Evolutionary conservation across 2,329 filamentous ascomycete genomes (phyloP), one percentile per base, ranked within the genome.

Genomic region (Fusarium stilboides): DNA sequence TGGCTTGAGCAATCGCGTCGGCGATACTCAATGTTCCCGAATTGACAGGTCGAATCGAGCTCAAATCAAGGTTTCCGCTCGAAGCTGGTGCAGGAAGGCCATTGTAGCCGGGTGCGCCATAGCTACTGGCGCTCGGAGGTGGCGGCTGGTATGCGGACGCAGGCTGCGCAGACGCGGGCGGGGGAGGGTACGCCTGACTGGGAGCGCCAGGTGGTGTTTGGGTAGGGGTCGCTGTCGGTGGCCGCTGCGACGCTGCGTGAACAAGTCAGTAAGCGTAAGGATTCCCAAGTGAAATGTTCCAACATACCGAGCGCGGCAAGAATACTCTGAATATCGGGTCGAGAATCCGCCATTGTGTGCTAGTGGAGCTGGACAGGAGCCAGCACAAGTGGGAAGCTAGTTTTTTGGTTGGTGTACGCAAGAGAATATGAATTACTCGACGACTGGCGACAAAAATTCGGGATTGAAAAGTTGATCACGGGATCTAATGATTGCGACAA

Each of bases 1-100:
- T 92, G 46, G 93, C 94, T 78, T 94, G 93, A 39, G 94, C 92
- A 73, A 97, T 91, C 49, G 93, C 92, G 78, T 97, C 93, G 61
- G 91, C 88, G 69, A 97, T 91, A 79, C 91, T 95, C 73, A 97
- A 91, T 20, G 91, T 93, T 61, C 94, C 94, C 31, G 92, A 92
- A 77, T 87, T 93, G 57, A 91, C 87, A 6, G 94, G 93, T 74
- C 92, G 92, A 76, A 96, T 93, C 57, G 88, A 86, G 80, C 91
- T 94, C 53, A 97, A 81, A 76, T 97, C 93, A 67, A 97, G 84
- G 72, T 88, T 94, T 51, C 93, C 93, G 62, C 91, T 92, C 57
- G 86, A 87, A 8, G 91, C 88, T 4, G 92, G 92, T 71, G 90
- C 89, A 5, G 92, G 91, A 31, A 91, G 81, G 31, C 80, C 75